Base-by-base conservation (phyloP, 2,329 filamentous ascomycete species). In the Apiospora koreana region DNA sequence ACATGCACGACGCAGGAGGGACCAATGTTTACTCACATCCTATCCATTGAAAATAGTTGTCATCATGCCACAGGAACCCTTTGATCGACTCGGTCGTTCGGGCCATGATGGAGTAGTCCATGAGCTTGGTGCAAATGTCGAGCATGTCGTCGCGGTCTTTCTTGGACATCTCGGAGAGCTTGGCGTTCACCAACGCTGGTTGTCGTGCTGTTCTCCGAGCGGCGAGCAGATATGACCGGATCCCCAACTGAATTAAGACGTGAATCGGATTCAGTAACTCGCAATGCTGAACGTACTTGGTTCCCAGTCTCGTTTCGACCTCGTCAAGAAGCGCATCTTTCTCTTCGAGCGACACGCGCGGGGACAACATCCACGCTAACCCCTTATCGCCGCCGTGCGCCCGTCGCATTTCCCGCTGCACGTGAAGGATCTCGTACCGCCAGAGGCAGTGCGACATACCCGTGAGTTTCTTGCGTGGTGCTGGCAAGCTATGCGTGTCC, bases 371-470 rank as follows among this genome's bases (percentile, higher is more conserved):
- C 69, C 69, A 70, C 1, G 69, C 50, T 1, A 70, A n/a, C 9
- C 50, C 62, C n/a, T 46, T 62, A 16, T 45, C 64, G 23, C 64
- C 62, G 46, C 42, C 43, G 28, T 67, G 23, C 16, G 69, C 23
- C 16, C 67, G 69, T 3, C 58, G 58, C 54, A 62, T 62, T 23
- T 31, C 64, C 12, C 69, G 62, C 65, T 70, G 69, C 23, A 42
- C n/a, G 48, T 67, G 38, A 41, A 70, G 28, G 65, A 70, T 66
- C 18, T 70, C 50, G 38, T 67, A 70, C 5, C 46, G 42, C 25
- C 50, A 70, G 14, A 70, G 46, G 25, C 69, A 67, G 28, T 70
- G 62, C 25, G 69, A 54, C 23, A 70, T 70, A 21, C 69, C 45
- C 21, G 64, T 70, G 9, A 70, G 64, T 6, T 50, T 65, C 5